These are phyloP conservation scores for Kwoniella bestiolae DNA, from an alignment of 768 basidiomycete species.

Conservation along the genomic window DNA sequence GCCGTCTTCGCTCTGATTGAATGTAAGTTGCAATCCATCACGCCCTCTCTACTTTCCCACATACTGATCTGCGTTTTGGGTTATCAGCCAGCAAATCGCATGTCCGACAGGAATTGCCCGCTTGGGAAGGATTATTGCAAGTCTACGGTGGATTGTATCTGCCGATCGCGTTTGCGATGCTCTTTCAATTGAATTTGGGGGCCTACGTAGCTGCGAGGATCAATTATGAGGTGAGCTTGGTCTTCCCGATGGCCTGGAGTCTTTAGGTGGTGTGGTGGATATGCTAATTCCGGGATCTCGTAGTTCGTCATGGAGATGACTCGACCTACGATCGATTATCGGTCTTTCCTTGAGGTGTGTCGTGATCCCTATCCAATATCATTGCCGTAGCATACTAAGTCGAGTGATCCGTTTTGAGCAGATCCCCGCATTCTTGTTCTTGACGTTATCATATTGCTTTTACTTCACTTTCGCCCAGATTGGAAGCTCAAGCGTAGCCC, in stretches of 20 bases:
- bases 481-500: conserved; percentile 64
- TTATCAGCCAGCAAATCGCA: conserved; percentile 64
- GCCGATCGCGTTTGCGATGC: conserved; percentile 72
- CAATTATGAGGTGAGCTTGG: conserved; percentile 78
- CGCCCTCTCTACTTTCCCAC: neutral
- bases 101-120: conserved; percentile 65
- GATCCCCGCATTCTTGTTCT: conserved; percentile 80
- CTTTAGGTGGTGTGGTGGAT: too few relatives aligned
- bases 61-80: neutral
- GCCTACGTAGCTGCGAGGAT: conserved; percentile 78
- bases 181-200: conserved; percentile 81
- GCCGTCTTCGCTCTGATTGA: conserved; percentile 67
- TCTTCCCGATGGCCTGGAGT: too few relatives aligned
- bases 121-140: conserved; percentile 74
- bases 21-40: conserved; percentile 60
- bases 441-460: conserved; percentile 75
- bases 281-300: conserved; percentile 30
- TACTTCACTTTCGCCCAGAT: conserved; percentile 79
- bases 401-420: conserved; percentile 50
- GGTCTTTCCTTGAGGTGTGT: conserved; percentile 73
- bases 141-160: conserved; percentile 76
- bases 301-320: conserved; percentile 64
- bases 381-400: too few relatives aligned
- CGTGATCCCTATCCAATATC: too few relatives aligned
- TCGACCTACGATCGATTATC: conserved; percentile 72